A percentile compares a stretch with the other conserved stretches of the same genome.
Conservation (phyloP, 1,139 yeast species). For the Taphrina wiesneri region DNA sequence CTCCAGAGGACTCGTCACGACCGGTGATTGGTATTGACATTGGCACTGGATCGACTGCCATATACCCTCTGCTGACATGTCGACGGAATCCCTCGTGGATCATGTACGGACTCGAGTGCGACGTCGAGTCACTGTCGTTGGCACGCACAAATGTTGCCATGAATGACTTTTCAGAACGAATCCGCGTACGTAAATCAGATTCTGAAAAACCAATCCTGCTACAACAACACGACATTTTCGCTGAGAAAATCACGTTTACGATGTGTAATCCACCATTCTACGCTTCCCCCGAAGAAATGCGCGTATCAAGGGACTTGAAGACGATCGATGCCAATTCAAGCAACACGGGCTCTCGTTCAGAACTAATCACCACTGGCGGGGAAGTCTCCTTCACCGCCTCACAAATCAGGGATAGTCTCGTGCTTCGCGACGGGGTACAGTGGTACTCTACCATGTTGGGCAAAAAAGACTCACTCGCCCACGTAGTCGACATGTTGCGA, state of each 20-base stretch:
- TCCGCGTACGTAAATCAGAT: background rate
- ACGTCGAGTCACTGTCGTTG: slow-evolving; percentile 34
- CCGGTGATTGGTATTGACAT: slow-evolving; percentile 38
- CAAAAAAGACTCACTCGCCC: slow-evolving; percentile 37
- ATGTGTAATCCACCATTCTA: slow-evolving; percentile 55
- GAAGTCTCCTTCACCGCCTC: slow-evolving; percentile 47
- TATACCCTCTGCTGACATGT: slow-evolving; percentile 41
- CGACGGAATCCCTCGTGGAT: slow-evolving; percentile 37
- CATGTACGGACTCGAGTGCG: slow-evolving; percentile 42
- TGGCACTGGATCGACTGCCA: slow-evolving; percentile 42
- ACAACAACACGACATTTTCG: background rate
- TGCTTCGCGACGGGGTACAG: slow-evolving; percentile 17
- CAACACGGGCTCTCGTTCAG: slow-evolving; percentile 42
- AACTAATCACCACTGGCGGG: slow-evolving; percentile 49
- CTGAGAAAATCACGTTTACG: slow-evolving; percentile 26
- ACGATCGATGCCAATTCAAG: slow-evolving; percentile 28
- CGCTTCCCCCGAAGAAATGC: slow-evolving; percentile 44
- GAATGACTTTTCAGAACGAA: slow-evolving; percentile 38
- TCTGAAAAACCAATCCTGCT: slow-evolving; percentile 4
- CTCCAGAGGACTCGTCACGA: background rate
- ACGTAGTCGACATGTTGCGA: slow-evolving; percentile 27
- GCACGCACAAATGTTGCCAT: slow-evolving; percentile 38
- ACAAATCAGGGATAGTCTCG: slow-evolving; percentile 46
- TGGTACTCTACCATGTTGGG: slow-evolving; percentile 43
- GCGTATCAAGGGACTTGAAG: slow-evolving; percentile 37